Percentiles rank a stretch among this genome's conserved stretches.
phyloP scores from a whole-genome alignment of 495 filamentous ascomycete genomes.

The Aspergillus kassunensis region DNA sequence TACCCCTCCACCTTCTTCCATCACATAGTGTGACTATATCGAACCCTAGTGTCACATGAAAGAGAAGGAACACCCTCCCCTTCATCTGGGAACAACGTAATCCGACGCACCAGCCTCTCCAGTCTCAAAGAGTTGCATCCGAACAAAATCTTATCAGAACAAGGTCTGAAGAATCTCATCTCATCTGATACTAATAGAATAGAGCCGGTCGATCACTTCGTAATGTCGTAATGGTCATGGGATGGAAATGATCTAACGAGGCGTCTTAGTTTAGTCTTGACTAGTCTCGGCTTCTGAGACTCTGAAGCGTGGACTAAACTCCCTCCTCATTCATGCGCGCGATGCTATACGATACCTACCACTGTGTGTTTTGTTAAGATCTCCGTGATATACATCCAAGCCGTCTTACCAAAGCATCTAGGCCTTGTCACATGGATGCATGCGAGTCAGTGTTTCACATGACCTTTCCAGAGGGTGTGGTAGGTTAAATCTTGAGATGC shows the following conservation, averaged over 20 bases:
- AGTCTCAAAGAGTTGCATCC: neutral
- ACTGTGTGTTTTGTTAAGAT: neutral
- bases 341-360: neutral
- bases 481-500: neutral
- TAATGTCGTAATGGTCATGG: constrained; percentile 1
- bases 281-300: neutral
- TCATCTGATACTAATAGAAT: no score
- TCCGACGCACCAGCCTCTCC: neutral
- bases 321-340: no score
- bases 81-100: neutral
- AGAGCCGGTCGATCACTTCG: neutral
- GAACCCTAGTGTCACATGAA: constrained; percentile 9
- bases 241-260: no score
- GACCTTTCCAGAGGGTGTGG: constrained; percentile 1
- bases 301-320: neutral
- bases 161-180: neutral
- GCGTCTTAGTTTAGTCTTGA: no score
- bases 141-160: neutral
- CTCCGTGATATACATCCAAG: neutral
- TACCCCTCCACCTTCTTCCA: neutral
- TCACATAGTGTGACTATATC: constrained; percentile 1
- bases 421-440: constrained; percentile 4
- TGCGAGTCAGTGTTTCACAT: constrained; percentile 7
- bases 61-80: neutral
- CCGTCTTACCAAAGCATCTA: neutral